phyloP scores from a whole-genome alignment of 352 stramenopile genomes.

The Blastocystis sp. region DNA sequence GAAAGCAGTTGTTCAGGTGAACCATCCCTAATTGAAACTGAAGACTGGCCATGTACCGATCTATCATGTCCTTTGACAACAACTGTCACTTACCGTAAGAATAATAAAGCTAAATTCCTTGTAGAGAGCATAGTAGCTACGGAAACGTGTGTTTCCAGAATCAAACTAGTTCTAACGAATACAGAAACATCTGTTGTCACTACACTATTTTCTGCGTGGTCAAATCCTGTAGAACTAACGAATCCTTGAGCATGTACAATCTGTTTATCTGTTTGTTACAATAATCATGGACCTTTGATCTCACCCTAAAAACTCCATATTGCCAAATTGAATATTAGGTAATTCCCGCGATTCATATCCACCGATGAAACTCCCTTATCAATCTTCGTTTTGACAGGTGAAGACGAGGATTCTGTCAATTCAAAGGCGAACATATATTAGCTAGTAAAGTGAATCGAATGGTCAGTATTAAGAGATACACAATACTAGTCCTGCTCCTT shows the following conservation, averaged over 20 bases:
- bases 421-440: background rate
- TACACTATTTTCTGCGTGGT: constrained; percentile 27
- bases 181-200: background rate
- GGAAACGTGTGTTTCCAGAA: constrained; percentile 19
- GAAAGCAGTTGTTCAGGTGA: constrained; percentile 7
- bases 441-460: background rate
- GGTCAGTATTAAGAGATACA: background rate
- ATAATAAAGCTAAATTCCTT: background rate
- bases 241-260: background rate
- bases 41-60: constrained; percentile 2
- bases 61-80: background rate
- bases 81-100: background rate
- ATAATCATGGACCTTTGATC: background rate
- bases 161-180: constrained; percentile 2
- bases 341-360: background rate
- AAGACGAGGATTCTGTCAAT: constrained; percentile 38
- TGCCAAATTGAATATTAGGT: background rate
- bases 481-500: background rate
- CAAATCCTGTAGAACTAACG: constrained; percentile 25
- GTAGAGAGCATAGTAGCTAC: background rate
- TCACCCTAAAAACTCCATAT: background rate
- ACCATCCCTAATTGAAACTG: background rate
- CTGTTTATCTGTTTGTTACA: background rate
- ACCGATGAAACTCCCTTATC: background rate
- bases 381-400: constrained; percentile 41